These are phyloP conservation scores for Linum usitatissimum DNA, from an alignment of 345 rosid genomes.

Conservation along the genomic window DNA sequence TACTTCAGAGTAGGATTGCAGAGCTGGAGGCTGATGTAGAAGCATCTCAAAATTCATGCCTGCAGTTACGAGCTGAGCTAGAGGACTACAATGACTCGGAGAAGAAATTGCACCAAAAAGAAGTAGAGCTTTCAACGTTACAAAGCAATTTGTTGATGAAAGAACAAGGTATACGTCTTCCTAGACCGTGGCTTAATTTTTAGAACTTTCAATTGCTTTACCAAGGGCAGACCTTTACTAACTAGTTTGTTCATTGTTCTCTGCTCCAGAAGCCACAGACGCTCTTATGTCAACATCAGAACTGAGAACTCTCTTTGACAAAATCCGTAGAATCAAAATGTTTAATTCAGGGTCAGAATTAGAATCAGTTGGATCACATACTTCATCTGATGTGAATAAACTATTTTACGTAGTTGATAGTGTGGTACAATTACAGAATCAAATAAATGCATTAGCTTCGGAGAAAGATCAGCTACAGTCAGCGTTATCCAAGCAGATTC, in stretches of 20 bases:
- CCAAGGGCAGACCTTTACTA: not conserved
- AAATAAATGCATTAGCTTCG: slow-evolving; percentile 34
- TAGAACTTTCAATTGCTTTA: slow-evolving; percentile 1
- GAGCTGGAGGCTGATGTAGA: slow-evolving; percentile 4
- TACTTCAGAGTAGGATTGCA: not conserved
- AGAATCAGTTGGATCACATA: slow-evolving; percentile 26
- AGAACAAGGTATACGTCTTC: slow-evolving; percentile 43
- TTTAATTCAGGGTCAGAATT: slow-evolving; percentile 26
- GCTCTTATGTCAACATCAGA: slow-evolving; percentile 40
- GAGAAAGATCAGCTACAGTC: slow-evolving; percentile 49
- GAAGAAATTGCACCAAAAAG: slow-evolving; percentile 56
- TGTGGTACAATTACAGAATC: slow-evolving; percentile 38
- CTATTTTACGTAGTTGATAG: slow-evolving; percentile 46
- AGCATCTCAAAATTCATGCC: not conserved
- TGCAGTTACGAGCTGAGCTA: slow-evolving; percentile 4
- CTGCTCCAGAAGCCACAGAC: slow-evolving; percentile 40
- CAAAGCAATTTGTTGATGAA: slow-evolving; percentile 22
- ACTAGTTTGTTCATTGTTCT: slow-evolving; percentile 9
- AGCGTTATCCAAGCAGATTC: slow-evolving; percentile 34
- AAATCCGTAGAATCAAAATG: slow-evolving; percentile 37
- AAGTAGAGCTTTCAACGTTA: slow-evolving; percentile 41
- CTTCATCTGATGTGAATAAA: slow-evolving; percentile 41
- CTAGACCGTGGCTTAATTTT: not conserved
- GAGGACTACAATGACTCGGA: slow-evolving; percentile 34
- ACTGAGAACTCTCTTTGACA: slow-evolving; percentile 42